Conservation (phyloP, 805 yeast species). For the Candida qinlingensis region DNA sequence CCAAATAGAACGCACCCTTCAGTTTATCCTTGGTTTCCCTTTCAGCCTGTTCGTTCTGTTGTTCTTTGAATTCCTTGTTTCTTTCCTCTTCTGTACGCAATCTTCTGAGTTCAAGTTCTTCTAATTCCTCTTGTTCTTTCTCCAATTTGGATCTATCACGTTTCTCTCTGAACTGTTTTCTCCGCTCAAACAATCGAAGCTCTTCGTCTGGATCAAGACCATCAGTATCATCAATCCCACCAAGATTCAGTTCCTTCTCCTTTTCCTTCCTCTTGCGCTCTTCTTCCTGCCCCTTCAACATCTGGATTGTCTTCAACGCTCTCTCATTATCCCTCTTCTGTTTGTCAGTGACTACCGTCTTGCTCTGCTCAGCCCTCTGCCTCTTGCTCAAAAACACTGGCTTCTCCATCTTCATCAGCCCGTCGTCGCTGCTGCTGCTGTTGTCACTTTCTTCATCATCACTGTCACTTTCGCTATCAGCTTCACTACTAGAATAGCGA, state of each 20-base stretch:
- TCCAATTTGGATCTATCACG: slow-evolving; percentile 17
- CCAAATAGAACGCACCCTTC: slow-evolving; percentile 21
- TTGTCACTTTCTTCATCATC: slow-evolving; percentile 10
- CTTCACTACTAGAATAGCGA: slow-evolving; percentile 27
- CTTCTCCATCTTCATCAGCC: slow-evolving; percentile 16
- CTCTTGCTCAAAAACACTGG: slow-evolving; percentile 24
- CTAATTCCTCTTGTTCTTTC: slow-evolving; percentile 23
- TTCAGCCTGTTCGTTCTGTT: slow-evolving; percentile 2
- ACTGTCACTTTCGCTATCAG: slow-evolving; percentile 24
- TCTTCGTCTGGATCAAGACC: slow-evolving; percentile 48
- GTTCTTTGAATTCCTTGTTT: slow-evolving; percentile 15
- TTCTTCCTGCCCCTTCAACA: slow-evolving; percentile 22
- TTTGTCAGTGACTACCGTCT: slow-evolving; percentile 3
- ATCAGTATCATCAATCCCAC: slow-evolving; percentile 53
- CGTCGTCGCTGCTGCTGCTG: slow-evolving; percentile 7
- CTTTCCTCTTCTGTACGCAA: slow-evolving; percentile 21
- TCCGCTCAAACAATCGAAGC: slow-evolving; percentile 53
- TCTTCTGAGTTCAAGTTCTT: slow-evolving; percentile 21
- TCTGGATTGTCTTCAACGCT: slow-evolving; percentile 22
- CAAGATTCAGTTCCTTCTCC: slow-evolving; percentile 22
- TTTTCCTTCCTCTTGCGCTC: slow-evolving; percentile 17
- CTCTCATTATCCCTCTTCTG: slow-evolving; percentile 23
- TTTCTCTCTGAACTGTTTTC: slow-evolving; percentile 41
- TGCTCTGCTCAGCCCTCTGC: slow-evolving; percentile 3
- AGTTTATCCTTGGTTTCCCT: neutral